Conservation (phyloP, 371 early-diverging fungal genomes). For the Mortierella sp. region DNA sequence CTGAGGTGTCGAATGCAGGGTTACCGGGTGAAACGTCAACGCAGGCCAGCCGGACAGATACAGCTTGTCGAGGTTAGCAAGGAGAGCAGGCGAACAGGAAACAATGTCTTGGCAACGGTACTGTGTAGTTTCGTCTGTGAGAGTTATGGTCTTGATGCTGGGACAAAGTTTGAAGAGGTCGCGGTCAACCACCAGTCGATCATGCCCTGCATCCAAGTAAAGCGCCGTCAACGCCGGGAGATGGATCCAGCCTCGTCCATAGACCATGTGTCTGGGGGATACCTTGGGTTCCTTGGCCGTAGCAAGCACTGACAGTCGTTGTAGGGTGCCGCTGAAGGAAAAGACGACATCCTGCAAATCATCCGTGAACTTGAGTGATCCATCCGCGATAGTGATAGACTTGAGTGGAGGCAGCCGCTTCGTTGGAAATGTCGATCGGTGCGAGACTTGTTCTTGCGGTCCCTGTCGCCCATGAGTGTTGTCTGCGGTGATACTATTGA, state of each 20-base stretch:
- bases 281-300: no score
- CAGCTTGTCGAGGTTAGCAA: not conserved
- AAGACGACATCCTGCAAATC: not conserved
- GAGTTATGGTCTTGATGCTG: not conserved
- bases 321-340: not conserved
- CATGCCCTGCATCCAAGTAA: not conserved
- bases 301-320: no score
- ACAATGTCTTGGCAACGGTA: not conserved
- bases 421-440: not conserved
- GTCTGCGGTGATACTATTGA: not conserved
- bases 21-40: slow-evolving; percentile 8
- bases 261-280: no score
- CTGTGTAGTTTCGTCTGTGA: not conserved
- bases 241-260: not conserved
- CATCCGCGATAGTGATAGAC: not conserved
- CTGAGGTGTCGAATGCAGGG: not conserved
- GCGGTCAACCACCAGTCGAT: not conserved
- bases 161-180: not conserved
- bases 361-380: not conserved
- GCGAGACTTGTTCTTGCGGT: no score
- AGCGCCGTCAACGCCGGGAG: not conserved
- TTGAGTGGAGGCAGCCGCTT: not conserved
- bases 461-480: not conserved
- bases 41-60: not conserved
- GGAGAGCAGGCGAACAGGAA: not conserved